These are phyloP conservation scores for Pichia thaimueangensis DNA, from an alignment of 805 yeast genomes.

Conservation along the genomic window DNA sequence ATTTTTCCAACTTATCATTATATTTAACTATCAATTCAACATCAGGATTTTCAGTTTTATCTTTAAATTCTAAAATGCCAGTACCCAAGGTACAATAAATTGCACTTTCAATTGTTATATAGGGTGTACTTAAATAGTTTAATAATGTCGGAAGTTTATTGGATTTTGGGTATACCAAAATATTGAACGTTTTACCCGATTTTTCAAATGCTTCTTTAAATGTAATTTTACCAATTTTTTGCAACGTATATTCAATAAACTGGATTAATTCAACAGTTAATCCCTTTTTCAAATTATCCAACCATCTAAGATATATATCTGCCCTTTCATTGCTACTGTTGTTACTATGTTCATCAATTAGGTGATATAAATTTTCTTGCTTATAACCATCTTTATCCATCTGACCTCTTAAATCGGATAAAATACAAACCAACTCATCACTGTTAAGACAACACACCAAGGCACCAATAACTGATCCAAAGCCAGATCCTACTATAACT, in stretches of 20 bases:
- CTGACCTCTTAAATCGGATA: slow-evolving; percentile 32
- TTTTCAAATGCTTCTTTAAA: slow-evolving; percentile 87
- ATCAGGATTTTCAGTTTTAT: slow-evolving; percentile 49
- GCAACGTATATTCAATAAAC: slow-evolving; percentile 71
- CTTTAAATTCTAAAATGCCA: slow-evolving; percentile 60
- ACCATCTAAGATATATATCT: slow-evolving; percentile 7
- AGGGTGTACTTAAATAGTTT: slow-evolving; percentile 90
- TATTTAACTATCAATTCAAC: slow-evolving; percentile 27
- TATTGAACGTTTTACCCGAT: slow-evolving; percentile 74
- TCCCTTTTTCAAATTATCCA: slow-evolving; percentile 37
- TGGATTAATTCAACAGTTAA: slow-evolving; percentile 80
- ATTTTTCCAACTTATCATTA: slow-evolving; percentile 34
- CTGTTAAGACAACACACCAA: slow-evolving; percentile 70
- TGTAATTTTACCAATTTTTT: slow-evolving; percentile 73
- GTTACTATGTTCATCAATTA: slow-evolving; percentile 33
- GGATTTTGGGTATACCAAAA: slow-evolving; percentile 77
- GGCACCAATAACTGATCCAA: slow-evolving; percentile 90
- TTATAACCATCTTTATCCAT: slow-evolving; percentile 35
- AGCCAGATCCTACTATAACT: slow-evolving; percentile 85
- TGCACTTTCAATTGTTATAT: slow-evolving; percentile 85
- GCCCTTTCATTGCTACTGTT: slow-evolving; percentile 26
- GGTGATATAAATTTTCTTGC: slow-evolving; percentile 20
- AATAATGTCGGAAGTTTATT: slow-evolving; percentile 63
- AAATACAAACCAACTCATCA: slow-evolving; percentile 47
- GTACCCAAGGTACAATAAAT: slow-evolving; percentile 79